Base-by-base conservation (phyloP, 1,139 yeast species). In the Suhomyces taliae region DNA sequence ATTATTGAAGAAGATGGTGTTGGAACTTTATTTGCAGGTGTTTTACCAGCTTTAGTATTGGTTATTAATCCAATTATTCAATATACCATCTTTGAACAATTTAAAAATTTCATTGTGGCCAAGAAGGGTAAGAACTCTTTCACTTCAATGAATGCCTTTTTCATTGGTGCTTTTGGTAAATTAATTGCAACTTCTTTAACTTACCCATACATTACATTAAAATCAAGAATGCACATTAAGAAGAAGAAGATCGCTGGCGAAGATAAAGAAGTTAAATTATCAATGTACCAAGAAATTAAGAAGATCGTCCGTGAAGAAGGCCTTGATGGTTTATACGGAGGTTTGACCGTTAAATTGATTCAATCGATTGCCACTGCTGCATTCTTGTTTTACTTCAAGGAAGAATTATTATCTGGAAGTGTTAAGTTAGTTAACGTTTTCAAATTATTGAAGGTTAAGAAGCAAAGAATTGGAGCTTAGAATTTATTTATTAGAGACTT, bases 311-410 rank as follows among this genome's bases (percentile, higher is more conserved):
- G 66, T 43, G 80, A 79, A 47, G 96, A 89, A 64, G 96, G 96
- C 11, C 57, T 87, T 34, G 75, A 75, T 42, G 90, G 93, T 2
- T 81, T 91, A 51, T 90, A 90, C 69, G 83, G 86, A 43, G 97
- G 97, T 0, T 78, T 91, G 54, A 72, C 80, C 43, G 83, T 91
- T 45, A 91, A 91, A 69, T 76, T 91, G 51, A 64, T 85, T 32
- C 98, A 91, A 68, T 84, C 93, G 47, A 90, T 91, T 45, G 65
- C 86, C 49, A 89, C 96, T 38, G 95, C 97, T 6, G 97, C 97
- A 1, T 87, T 91, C 60, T 76, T 91, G 59, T 91, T 91, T 65
- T 88, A 85, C 66, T 90, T 91, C 69, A 91, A 91, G 70, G 97
- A 91, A 65, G 93, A 88, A 66, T 78, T 90, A 54, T 78, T 84